Base-by-base conservation (phyloP, 2,329 filamentous ascomycete species). In the Fusarium sacchari region DNA sequence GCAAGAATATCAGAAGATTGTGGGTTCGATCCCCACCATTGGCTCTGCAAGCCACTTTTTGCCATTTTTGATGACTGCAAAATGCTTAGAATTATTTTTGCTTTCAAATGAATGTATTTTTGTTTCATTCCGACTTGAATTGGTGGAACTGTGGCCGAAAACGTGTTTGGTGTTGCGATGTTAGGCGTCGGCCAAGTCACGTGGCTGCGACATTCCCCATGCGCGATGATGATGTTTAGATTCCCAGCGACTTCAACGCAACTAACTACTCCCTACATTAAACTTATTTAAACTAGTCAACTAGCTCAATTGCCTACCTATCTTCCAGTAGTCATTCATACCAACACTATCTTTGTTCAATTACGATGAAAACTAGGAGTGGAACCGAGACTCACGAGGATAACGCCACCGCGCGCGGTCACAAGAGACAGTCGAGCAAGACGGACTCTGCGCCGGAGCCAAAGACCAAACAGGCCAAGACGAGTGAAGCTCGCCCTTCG, bases 311-410 rank as follows among this genome's bases (percentile, higher is more conserved):
- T 7, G 2, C 2, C 2, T 9, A 11, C 20, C 15, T 40, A 28
- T 10, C 7, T 53, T 37, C 28, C 4, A 13, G 28, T 14, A 14
- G 2, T 13, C 20, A 15, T n/a, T 18, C 34, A 53, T 55, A 39
- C 24, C 50, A 40, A 14, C 11, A 18, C 24, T 39, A 18, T 28
- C 17, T 15, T 3, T 22, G 6, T 39, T 26, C n/a, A 13, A 7
- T 6, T 26, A 69, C 57, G 3, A 57, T 72, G 56, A 66, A 20
- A 26, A 73, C 65, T 1, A 67, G 52, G 42, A 73, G 43, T 17
- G 50, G 70, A 14, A 47, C 46, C 11, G 47, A 62, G 1, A 50
- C 70, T 13, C 47, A 67, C 5, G 24, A 60, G 39, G 49, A 60
- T 5, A 49, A 43, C 20, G 15, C 47, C 5, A 43, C 60, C 22